These are phyloP conservation scores for Paramyrothecium roridum DNA, from an alignment of 2,329 filamentous ascomycete genomes.

Conservation along the genomic window DNA sequence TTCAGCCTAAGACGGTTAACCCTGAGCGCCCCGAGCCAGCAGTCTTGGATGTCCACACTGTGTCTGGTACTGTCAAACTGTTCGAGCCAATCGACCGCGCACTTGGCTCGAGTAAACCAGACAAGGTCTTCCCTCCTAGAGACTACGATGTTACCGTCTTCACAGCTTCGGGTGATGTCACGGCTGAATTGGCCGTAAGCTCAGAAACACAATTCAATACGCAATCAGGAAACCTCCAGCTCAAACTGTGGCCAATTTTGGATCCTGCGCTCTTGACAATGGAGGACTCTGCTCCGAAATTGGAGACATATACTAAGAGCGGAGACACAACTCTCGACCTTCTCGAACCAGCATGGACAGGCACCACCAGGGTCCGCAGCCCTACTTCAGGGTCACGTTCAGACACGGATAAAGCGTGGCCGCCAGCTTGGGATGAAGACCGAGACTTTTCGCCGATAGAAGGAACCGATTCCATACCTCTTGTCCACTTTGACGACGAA, in stretches of 20 bases:
- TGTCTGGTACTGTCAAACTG: constrained; percentile 41
- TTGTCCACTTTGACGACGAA: constrained; percentile 7
- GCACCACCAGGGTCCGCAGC: constrained; percentile 6
- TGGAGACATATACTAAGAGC: constrained; percentile 42
- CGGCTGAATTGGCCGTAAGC: constrained; percentile 36
- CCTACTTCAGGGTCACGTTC: constrained; percentile 9
- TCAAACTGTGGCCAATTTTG: constrained; percentile 42
- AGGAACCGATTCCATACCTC: constrained; percentile 14
- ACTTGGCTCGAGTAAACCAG: constrained; percentile 10
- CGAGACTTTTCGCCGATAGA: constrained; percentile 3
- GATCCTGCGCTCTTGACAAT: constrained; percentile 17
- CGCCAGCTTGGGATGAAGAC: background rate
- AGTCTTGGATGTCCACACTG: constrained; percentile 34
- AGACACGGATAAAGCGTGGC: constrained; percentile 7
- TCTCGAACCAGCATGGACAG: constrained; percentile 41
- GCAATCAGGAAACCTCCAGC: constrained; percentile 35
- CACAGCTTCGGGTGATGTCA: constrained; percentile 43
- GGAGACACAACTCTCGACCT: constrained; percentile 36
- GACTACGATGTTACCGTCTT: constrained; percentile 43
- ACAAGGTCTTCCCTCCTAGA: constrained; percentile 34
- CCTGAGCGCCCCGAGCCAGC: constrained; percentile 32
- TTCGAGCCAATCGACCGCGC: constrained; percentile 33
- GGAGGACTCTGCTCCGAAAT: constrained; percentile 14
- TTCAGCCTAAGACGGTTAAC: constrained; percentile 38
- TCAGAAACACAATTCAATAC: constrained; percentile 30